Base-by-base conservation (phyloP, 2,329 filamentous ascomycete genomes). In the Dothistroma pini region DNA sequence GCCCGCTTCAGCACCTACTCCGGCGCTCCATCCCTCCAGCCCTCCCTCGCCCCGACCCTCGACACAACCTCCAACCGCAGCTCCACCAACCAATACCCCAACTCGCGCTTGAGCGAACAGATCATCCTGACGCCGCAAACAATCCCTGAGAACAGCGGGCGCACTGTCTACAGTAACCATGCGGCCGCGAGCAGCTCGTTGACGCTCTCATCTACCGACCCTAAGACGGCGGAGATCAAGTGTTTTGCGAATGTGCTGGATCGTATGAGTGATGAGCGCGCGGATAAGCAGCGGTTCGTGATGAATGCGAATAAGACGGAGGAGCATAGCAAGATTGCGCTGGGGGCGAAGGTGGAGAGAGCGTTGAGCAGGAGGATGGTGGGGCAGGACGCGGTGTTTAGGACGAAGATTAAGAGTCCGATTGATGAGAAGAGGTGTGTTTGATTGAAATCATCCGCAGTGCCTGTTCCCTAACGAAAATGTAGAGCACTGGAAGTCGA, bases 281-380 rank as follows among this genome's bases (percentile, higher is more conserved):
- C 96, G 31, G 80, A 86, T 69, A 85, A 89, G 70, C 93, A 97
- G 80, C 89, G 93, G 69, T 93, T 93, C 72, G 82, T 86, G 59
- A 85, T 93, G 65, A 89, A 82, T 74, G 85, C 89, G 65, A 87
- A 93, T 76, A 96, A 96, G 82, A 86, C 83, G 21, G 89, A 91
- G 71, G 88, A 89, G 74, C 81, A 96, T 76, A 88, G 86, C 80
- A 96, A 96, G 79, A 84, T 96, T 61, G 92, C 92, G 41, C 84
- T 96, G 56, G 90, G 92, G 53, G 92, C 92, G 63, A 96, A 96
- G 79, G 85, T 96, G 47, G 92, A 96, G 75, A 87, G 93, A 63
- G 92, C 93, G 22, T 85, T 97, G 58, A 89, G 89, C 68, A 84
- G 92, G 67, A 86, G 93, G 71, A 95, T 96, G 92, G 89, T 85